These are phyloP conservation scores for Oleoguttula mirabilis DNA, from an alignment of 495 filamentous ascomycete species.

Conservation along the genomic window DNA sequence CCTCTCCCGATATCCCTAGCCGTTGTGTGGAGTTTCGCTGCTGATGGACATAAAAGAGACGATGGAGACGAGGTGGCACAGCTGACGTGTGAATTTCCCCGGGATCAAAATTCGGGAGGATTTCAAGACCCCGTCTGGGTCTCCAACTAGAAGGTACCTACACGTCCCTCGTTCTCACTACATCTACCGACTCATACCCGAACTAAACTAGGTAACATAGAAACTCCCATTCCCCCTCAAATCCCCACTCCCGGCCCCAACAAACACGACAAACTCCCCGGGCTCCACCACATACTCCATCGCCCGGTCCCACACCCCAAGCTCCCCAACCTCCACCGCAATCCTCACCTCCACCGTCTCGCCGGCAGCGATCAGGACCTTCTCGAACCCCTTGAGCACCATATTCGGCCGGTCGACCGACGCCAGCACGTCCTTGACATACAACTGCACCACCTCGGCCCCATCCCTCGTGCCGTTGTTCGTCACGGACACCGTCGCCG, in stretches of 20 bases:
- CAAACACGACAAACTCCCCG: conserved; percentile 47
- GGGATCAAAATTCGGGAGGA: too few relatives aligned
- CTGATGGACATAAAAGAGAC: too few relatives aligned
- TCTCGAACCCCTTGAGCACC: conserved; percentile 69
- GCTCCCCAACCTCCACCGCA: conserved; percentile 37
- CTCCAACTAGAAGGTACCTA: too few relatives aligned
- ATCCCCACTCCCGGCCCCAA: conserved; percentile 47
- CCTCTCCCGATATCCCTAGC: too few relatives aligned
- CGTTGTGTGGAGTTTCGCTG: too few relatives aligned
- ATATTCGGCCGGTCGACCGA: conserved; percentile 51
- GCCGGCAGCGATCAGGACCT: conserved; percentile 56
- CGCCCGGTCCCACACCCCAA: conserved; percentile 25
- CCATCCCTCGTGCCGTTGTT: conserved; percentile 56
- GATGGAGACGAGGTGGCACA: too few relatives aligned
- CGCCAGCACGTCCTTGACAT: conserved; percentile 41
- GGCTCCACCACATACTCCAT: conserved; percentile 44
- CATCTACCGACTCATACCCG: too few relatives aligned
- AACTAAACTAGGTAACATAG: conserved; percentile 3
- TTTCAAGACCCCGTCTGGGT: too few relatives aligned
- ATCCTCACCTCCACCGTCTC: conserved; percentile 59
- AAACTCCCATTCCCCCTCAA: conserved; percentile 44
- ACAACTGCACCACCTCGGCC: conserved; percentile 70
- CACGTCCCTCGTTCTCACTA: too few relatives aligned
- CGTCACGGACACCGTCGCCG: conserved; percentile 44
- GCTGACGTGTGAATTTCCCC: too few relatives aligned